These are phyloP conservation scores for Wickerhamomyces bovis DNA, from an alignment of 805 yeast genomes.

Conservation along the genomic window DNA sequence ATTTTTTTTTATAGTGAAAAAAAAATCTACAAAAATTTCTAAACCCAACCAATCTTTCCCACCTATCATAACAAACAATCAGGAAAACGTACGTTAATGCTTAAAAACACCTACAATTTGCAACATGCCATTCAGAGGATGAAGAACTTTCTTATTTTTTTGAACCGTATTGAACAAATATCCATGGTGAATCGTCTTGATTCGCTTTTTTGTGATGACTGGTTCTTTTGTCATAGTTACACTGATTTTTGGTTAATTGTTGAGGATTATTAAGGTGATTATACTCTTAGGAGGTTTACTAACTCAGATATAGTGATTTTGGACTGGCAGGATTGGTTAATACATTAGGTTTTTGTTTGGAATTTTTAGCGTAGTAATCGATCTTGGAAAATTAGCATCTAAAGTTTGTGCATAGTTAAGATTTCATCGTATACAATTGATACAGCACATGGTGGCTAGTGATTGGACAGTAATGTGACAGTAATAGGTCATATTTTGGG, in stretches of 20 bases:
- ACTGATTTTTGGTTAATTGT: slow-evolving; percentile 41
- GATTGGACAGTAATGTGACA: too few relatives aligned
- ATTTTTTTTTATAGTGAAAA: neutral
- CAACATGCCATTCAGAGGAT: slow-evolving; percentile 12
- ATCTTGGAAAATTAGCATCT: neutral
- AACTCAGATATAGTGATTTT: neutral
- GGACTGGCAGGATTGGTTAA: neutral
- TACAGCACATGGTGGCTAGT: too few relatives aligned
- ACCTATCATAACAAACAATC: neutral
- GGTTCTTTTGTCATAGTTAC: slow-evolving; percentile 79
- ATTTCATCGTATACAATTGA: too few relatives aligned
- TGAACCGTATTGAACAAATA: slow-evolving; percentile 26
- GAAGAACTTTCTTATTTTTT: slow-evolving; percentile 21
- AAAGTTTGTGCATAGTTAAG: neutral
- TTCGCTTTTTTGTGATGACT: slow-evolving; percentile 53
- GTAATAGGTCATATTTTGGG: too few relatives aligned
- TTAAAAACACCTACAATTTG: neutral
- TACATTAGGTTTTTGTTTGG: neutral
- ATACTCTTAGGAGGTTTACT: neutral
- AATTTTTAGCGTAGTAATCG: neutral
- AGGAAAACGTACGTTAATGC: neutral
- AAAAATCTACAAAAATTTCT: neutral
- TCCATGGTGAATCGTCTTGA: slow-evolving; percentile 20
- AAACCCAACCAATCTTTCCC: neutral
- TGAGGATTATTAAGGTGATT: neutral